Percentiles rank a stretch among this genome's conserved stretches.
Evolutionary conservation across 495 filamentous ascomycete genomes (phyloP).

Genomic region (Neurospora sp.): DNA sequence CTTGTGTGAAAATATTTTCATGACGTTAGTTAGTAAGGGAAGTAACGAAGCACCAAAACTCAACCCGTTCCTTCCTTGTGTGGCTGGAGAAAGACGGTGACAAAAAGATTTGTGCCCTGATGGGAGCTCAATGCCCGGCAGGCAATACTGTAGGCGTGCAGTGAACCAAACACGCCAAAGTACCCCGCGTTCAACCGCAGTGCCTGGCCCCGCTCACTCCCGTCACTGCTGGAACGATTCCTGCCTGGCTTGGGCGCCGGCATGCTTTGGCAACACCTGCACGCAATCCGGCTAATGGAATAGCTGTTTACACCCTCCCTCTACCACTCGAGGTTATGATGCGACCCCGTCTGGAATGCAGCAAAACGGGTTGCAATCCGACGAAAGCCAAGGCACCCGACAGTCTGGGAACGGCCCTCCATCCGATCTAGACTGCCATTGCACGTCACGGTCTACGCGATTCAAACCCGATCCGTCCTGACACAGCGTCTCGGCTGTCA

Average conservation of each 20-base stretch:
- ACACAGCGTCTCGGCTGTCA: background rate
- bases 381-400: background rate
- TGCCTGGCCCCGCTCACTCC: background rate
- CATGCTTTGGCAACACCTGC: background rate
- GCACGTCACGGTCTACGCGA: background rate
- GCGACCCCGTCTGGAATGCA: background rate
- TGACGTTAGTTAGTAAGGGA: background rate
- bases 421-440: background rate
- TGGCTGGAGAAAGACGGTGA: background rate
- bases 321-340: background rate
- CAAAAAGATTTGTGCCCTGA: background rate
- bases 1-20: background rate
- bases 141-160: background rate
- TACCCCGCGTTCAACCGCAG: background rate
- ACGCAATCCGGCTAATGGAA: background rate
- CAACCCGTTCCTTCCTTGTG: background rate
- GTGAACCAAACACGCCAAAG: background rate
- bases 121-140: background rate
- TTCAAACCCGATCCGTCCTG: background rate
- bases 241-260: background rate
- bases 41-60: background rate
- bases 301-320: background rate
- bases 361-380: background rate
- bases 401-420: background rate
- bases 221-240: background rate